Evolutionary conservation across 2,329 filamentous ascomycete genomes (phyloP).

Genomic region (Exophiala sp.): DNA sequence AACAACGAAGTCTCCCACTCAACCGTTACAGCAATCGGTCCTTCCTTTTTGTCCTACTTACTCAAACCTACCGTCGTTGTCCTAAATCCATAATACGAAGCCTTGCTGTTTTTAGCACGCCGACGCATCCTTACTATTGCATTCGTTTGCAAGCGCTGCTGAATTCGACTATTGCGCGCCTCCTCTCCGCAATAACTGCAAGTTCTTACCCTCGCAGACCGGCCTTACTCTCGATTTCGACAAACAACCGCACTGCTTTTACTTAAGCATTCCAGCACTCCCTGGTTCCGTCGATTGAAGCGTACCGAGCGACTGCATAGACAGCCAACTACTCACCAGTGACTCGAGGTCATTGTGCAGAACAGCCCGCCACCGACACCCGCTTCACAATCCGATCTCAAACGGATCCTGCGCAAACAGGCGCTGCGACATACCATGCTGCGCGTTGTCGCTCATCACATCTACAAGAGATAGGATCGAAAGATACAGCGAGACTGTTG

Average conservation of each 20-base stretch:
- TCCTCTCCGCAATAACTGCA: too few species aligned
- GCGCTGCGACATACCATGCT: constrained; percentile 15
- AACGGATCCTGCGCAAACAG: not conserved
- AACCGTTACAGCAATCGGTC: too few species aligned
- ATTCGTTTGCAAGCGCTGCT: too few species aligned
- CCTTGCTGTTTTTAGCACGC: too few species aligned
- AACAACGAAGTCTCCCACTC: not conserved
- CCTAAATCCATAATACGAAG: too few species aligned
- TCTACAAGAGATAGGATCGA: constrained; percentile 16
- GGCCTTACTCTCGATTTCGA: not conserved
- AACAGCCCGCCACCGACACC: not conserved
- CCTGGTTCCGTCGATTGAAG: not conserved
- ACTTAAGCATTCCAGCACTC: not conserved
- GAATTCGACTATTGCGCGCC: too few species aligned
- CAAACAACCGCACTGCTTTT: not conserved
- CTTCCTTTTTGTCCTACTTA: too few species aligned
- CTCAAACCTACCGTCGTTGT: too few species aligned
- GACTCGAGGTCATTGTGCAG: not conserved
- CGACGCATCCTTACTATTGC: too few species aligned
- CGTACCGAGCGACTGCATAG: not conserved
- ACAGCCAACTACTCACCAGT: not conserved
- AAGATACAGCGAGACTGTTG: not conserved
- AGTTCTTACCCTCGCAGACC: not conserved
- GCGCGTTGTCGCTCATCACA: constrained; percentile 3
- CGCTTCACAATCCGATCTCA: not conserved